phyloP scores from a whole-genome alignment of 2,329 filamentous ascomycete species.

The Penicillium sp. region DNA sequence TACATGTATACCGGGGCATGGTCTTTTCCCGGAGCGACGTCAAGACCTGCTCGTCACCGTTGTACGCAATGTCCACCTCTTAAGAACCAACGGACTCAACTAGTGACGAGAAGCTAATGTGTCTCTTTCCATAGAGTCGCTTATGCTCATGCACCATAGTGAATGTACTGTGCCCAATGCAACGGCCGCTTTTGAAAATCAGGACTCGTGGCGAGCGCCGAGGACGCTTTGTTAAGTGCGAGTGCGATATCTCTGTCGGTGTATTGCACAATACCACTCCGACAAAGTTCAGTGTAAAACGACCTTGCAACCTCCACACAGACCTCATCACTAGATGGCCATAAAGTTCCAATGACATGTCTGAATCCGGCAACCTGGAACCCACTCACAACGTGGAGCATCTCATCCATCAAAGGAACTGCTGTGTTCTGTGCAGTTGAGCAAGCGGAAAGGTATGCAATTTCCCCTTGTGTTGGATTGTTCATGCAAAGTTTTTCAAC shows the following conservation, averaged over 20 bases:
- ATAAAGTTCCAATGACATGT: not conserved
- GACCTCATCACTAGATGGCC: not conserved
- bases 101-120: too few species aligned
- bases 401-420: not conserved
- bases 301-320: not conserved
- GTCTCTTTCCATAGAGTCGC: too few species aligned
- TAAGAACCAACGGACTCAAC: too few species aligned
- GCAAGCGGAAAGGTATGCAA: conserved; percentile 48
- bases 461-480: not conserved
- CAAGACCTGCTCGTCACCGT: too few species aligned
- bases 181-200: too few species aligned
- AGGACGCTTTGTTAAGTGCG: not conserved
- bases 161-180: not conserved
- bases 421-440: conserved; percentile 31
- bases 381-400: not conserved
- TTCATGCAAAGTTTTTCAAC: not conserved
- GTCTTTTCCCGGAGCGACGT: too few species aligned
- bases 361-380: conserved; percentile 6
- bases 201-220: not conserved
- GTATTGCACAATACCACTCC: not conserved
- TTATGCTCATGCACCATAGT: not conserved
- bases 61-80: too few species aligned
- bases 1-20: too few species aligned
- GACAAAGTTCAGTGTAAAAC: not conserved
- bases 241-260: not conserved